Evolutionary conservation across 1,284 basidiomycete genomes (phyloP), one percentile per base, ranked within the genome.

Genomic region (Puccinia novopanici): DNA sequence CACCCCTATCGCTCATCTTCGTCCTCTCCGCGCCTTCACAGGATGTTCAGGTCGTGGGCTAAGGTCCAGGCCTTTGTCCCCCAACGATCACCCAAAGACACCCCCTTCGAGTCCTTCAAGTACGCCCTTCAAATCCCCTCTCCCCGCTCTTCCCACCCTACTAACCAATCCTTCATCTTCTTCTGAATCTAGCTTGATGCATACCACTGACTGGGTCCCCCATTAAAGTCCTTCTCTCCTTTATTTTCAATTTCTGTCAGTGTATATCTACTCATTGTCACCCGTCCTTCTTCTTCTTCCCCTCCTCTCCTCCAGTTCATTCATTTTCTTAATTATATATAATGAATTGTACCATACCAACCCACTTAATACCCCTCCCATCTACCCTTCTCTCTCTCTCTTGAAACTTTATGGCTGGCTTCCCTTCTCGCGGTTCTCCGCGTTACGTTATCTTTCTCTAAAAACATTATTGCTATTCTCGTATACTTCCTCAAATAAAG

Each of bases 61-160:
- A 81, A 83, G 71, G 71, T 84, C 5, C 82, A 83, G 70, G 80
- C 55, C 15, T 87, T 86, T 67, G 72, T 82, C 50, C 86, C 86
- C 40, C 19, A 54, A 15, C 45, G 37, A n/a, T 27, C 34, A 34
- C 34, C 48, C 24, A 70, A 71, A 27, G 63, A 78, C n/a, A 78
- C 75, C 2, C 50, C 75, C 30, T 78, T 78, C 54, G 75, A 78
- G 42, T 78, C 75, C 24, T 78, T 78, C 75, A 78, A 78, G 75
- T 78, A 6, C 27, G 59, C 30, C 30, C 30, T 34, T 4, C 34
- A 34, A 34, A 48, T 48, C 45, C 17, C 8, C 10, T 19, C 45
- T 19, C 17, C 17, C 12, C 12, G 45, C 17, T 48, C 45, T 48
- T 48, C 8, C 30, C 12, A 59, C 30, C 13, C 55, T 59, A 24